A percentile compares a stretch with the other conserved stretches of the same genome.
These are phyloP conservation scores for Serpula lacrymans DNA, from an alignment of 768 basidiomycete genomes.

Conservation along the genomic window DNA sequence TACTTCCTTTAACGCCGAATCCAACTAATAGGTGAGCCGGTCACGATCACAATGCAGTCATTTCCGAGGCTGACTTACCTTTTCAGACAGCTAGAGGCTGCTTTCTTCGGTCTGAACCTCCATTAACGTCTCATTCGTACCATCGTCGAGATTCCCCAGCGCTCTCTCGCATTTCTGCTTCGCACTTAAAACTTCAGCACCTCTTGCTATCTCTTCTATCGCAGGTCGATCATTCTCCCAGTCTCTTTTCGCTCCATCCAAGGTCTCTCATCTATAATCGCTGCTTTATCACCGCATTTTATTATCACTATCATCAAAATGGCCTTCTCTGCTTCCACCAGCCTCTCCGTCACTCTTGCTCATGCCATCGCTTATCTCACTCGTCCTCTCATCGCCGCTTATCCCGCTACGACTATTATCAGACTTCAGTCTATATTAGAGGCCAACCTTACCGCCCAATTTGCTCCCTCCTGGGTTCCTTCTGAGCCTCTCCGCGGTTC, in stretches of 20 bases:
- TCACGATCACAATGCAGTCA: neutral
- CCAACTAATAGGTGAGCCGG: conserved; percentile 24
- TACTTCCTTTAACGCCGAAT: neutral
- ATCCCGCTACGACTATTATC: conserved; percentile 59
- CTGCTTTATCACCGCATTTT: conserved; percentile 3
- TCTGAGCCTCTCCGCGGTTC: conserved; percentile 65
- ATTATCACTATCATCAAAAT: conserved; percentile 1
- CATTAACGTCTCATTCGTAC: conserved; percentile 17
- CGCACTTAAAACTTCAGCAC: conserved; percentile 16
- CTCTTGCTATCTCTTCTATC: conserved; percentile 11
- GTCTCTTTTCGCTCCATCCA: conserved; percentile 8
- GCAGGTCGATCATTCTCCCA: conserved; percentile 30
- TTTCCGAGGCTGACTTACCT: neutral
- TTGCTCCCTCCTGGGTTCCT: conserved; percentile 62
- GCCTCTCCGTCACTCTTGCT: conserved; percentile 64
- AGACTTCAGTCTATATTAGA: conserved; percentile 72
- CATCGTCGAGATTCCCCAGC: conserved; percentile 11
- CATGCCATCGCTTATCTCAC: conserved; percentile 76
- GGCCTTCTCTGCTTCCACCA: conserved; percentile 38
- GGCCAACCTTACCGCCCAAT: conserved; percentile 68
- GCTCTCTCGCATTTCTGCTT: conserved; percentile 22
- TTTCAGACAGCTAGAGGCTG: no score
- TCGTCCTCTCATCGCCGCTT: conserved; percentile 52
- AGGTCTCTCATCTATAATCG: neutral
- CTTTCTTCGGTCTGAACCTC: conserved; percentile 19